These are phyloP conservation scores for Clitoria ternatea DNA, from an alignment of 306 rosid genomes.

Conservation along the genomic window DNA sequence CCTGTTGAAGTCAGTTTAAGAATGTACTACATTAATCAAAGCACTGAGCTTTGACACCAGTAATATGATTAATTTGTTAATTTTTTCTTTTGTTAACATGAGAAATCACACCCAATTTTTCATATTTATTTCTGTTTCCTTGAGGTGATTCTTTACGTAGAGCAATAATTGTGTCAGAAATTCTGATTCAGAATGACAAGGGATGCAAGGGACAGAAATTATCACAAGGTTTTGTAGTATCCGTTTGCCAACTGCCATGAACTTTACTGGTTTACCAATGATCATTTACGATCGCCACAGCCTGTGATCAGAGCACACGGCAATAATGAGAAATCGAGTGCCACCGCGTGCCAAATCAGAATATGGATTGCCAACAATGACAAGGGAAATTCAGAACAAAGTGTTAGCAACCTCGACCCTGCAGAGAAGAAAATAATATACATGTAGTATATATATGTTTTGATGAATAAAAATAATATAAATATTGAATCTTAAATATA, in stretches of 20 bases:
- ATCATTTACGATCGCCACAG: not conserved
- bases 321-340: not conserved
- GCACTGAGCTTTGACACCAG: not conserved
- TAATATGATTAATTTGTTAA: too few species aligned
- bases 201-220: not conserved
- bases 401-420: not conserved
- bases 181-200: not conserved
- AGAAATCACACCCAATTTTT: too few species aligned
- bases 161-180: not conserved
- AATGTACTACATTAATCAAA: not conserved
- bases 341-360: not conserved
- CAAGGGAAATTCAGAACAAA: not conserved
- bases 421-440: too few species aligned
- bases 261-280: not conserved
- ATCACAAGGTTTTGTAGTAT: constrained; percentile 3
- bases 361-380: not conserved
- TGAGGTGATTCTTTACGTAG: not conserved
- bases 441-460: too few species aligned
- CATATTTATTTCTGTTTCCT: too few species aligned
- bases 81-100: too few species aligned
- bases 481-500: too few species aligned
- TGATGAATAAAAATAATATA: too few species aligned
- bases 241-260: not conserved
- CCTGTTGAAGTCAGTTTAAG: not conserved
- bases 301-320: not conserved